Conservation (phyloP, 441 rosid genomes). For the Euphorbia neoarborescens region DNA sequence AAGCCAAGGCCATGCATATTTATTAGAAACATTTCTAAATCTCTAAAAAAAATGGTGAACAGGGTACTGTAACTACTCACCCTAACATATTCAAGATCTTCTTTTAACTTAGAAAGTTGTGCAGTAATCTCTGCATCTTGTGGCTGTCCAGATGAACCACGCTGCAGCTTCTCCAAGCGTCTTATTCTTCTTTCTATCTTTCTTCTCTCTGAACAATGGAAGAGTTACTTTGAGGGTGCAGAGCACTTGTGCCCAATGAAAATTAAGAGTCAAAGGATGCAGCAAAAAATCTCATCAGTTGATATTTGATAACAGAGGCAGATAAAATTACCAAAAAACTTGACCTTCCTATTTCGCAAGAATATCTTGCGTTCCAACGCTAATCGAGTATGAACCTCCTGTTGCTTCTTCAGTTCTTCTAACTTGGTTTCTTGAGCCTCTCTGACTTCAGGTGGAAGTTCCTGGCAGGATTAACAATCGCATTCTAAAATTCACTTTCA, state of each 20-base stretch:
- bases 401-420: constrained; percentile 71
- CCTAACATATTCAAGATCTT: constrained; percentile 95
- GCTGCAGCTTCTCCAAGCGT: constrained; percentile 89
- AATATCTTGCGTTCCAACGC: constrained; percentile 82
- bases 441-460: constrained; percentile 64
- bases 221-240: not conserved
- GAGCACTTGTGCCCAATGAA: not conserved
- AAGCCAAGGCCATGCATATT: not conserved
- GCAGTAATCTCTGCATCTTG: constrained; percentile 57
- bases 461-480: constrained; percentile 29
- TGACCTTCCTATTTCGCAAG: constrained; percentile 80
- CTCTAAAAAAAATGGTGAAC: not conserved
- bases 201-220: constrained; percentile 56
- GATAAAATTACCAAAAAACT: constrained; percentile 60
- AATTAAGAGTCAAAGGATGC: not conserved
- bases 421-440: constrained; percentile 64
- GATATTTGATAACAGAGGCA: not conserved
- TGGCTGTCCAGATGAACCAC: constrained; percentile 55
- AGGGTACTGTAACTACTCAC: constrained; percentile 28
- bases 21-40: not conserved
- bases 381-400: constrained; percentile 70
- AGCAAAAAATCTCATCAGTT: not conserved
- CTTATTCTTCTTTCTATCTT: constrained; percentile 78
- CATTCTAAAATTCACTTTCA: constrained; percentile 3
- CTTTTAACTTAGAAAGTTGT: constrained; percentile 75